Evolutionary conservation across 129 eudicot species (phyloP).

Genomic region (Chrysanthemum seticuspe): DNA sequence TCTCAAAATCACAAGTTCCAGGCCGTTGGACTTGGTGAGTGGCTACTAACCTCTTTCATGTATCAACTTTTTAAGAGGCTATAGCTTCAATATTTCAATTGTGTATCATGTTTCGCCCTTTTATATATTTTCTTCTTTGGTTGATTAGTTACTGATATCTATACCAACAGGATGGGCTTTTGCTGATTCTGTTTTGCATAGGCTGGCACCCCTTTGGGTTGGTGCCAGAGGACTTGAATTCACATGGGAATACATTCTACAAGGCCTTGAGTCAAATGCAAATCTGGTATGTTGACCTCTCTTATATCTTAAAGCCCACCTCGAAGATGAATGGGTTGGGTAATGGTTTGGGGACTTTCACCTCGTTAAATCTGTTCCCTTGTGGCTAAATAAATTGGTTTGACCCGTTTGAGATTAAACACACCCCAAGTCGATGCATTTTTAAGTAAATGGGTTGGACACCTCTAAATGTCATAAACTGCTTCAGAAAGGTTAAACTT

Average conservation of each 20-base stretch:
- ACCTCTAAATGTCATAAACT: too few species aligned
- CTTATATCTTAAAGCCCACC: not conserved
- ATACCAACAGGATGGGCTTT: conserved; percentile 91
- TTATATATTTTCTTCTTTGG: not conserved
- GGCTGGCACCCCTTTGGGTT: conserved; percentile 98
- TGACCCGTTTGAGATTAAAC: too few species aligned
- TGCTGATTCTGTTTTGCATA: conserved; percentile 94
- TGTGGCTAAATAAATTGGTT: too few species aligned
- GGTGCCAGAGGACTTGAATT: conserved; percentile 99
- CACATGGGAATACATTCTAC: conserved; percentile 93
- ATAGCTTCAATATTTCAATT: not conserved
- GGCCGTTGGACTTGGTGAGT: conserved; percentile 98
- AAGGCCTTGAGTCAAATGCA: conserved; percentile 99
- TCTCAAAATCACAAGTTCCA: conserved; percentile 98
- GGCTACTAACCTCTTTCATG: conserved; percentile 14
- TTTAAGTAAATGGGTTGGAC: too few species aligned
- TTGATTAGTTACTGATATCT: not conserved
- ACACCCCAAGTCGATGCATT: too few species aligned
- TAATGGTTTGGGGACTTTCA: too few species aligned
- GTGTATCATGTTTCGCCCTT: not conserved
- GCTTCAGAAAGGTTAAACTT: too few species aligned
- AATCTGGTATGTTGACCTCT: conserved; percentile 59
- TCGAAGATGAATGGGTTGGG: too few species aligned
- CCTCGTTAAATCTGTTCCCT: too few species aligned
- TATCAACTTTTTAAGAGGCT: not conserved